Evolutionary conservation across 2,329 filamentous ascomycete species (phyloP).

Genomic region (Bipolaris cookei): DNA sequence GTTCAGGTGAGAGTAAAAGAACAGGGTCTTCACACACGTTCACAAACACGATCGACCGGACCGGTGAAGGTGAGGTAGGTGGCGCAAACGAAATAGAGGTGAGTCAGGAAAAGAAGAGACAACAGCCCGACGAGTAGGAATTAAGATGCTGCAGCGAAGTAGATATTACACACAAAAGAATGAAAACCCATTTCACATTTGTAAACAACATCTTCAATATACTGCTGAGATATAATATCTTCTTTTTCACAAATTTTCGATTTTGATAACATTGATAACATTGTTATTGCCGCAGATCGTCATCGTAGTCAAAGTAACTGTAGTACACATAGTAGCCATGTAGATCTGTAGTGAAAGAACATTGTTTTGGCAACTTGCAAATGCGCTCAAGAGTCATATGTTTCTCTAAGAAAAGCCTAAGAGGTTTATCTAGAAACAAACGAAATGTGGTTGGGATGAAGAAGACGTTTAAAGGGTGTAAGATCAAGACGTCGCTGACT

Average conservation of each 20-base stretch:
- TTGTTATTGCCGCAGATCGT: background rate
- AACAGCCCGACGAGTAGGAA: background rate
- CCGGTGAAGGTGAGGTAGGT: background rate
- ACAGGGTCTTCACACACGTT: too few species aligned
- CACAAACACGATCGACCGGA: background rate
- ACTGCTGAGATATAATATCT: too few species aligned
- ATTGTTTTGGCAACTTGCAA: background rate
- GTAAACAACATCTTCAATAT: too few species aligned
- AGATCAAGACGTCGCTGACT: constrained; percentile 7
- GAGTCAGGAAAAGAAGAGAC: background rate
- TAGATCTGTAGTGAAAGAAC: background rate
- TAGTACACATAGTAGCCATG: background rate
- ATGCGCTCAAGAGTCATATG: background rate
- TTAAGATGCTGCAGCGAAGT: background rate
- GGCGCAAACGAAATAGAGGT: background rate
- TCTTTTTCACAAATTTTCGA: background rate
- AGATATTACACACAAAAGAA: background rate
- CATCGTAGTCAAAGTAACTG: background rate
- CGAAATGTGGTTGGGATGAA: background rate
- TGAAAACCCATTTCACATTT: too few species aligned
- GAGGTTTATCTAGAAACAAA: background rate
- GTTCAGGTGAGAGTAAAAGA: background rate
- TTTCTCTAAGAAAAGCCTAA: background rate
- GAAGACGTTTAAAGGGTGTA: background rate
- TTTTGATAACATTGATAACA: background rate